phyloP scores from a whole-genome alignment of 805 yeast species.

The Schizosaccharomyces octosporus region DNA sequence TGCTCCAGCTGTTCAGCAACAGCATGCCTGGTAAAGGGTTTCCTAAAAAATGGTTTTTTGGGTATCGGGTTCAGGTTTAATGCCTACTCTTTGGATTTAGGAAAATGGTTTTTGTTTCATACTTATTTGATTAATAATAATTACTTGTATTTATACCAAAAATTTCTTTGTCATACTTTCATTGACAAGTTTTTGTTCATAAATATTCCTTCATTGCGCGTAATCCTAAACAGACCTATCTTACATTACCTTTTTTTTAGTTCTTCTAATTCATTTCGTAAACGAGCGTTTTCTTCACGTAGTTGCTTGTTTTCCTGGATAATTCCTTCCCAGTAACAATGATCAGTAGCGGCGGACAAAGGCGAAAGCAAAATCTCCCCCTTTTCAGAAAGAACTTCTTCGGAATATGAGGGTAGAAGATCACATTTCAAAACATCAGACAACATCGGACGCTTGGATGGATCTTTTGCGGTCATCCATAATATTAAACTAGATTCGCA shows the following conservation, averaged over 20 bases:
- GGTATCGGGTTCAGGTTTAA: not conserved
- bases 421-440: not conserved
- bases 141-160: too few relatives aligned
- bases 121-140: too few relatives aligned
- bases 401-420: not conserved
- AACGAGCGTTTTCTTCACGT: not conserved
- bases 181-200: too few relatives aligned
- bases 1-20: not conserved
- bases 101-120: too few relatives aligned
- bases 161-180: too few relatives aligned
- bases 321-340: not conserved
- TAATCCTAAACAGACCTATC: too few relatives aligned
- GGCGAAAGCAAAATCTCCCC: too few relatives aligned
- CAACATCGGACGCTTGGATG: not conserved
- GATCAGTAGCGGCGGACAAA: too few relatives aligned
- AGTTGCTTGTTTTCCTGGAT: not conserved
- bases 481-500: not conserved
- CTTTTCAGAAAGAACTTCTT: too few relatives aligned
- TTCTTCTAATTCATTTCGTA: not conserved
- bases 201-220: too few relatives aligned
- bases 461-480: slow-evolving; percentile 1
- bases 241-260: not conserved
- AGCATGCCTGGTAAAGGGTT: not conserved
- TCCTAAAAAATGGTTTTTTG: not conserved
- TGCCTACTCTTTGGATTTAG: too few relatives aligned